These are phyloP conservation scores for Candida germanica DNA, from an alignment of 805 yeast species.

Conservation along the genomic window DNA sequence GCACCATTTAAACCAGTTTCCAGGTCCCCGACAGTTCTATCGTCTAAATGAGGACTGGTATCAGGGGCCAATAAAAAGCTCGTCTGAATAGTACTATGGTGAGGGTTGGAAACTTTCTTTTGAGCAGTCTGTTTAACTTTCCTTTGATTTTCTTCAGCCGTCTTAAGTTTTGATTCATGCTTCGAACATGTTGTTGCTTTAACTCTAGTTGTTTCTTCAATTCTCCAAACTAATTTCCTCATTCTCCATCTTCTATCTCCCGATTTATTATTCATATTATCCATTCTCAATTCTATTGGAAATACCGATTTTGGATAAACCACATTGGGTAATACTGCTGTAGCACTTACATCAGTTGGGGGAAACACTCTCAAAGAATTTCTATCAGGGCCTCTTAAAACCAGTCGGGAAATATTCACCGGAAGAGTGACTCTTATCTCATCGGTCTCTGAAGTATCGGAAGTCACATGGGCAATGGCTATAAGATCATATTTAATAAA, in stretches of 20 bases:
- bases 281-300: slow-evolving; percentile 77
- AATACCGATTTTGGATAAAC: slow-evolving; percentile 84
- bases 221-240: slow-evolving; percentile 84
- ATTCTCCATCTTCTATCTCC: slow-evolving; percentile 80
- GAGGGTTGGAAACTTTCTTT: slow-evolving; percentile 14
- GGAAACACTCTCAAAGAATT: slow-evolving; percentile 91
- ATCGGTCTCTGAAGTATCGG: slow-evolving; percentile 5
- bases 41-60: slow-evolving; percentile 1
- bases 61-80: slow-evolving; percentile 15
- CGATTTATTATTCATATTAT: slow-evolving; percentile 55
- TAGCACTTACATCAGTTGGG: slow-evolving; percentile 87
- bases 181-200: slow-evolving; percentile 54
- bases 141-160: slow-evolving; percentile 37
- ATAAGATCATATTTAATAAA: slow-evolving; percentile 70
- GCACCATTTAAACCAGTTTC: slow-evolving; percentile 13
- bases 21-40: not conserved
- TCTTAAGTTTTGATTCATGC: slow-evolving; percentile 52
- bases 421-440: slow-evolving; percentile 53
- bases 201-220: slow-evolving; percentile 77
- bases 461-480: slow-evolving; percentile 49
- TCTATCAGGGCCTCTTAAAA: slow-evolving; percentile 77
- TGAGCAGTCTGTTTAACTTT: slow-evolving; percentile 8
- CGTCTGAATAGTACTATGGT: slow-evolving; percentile 30
- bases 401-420: slow-evolving; percentile 69
- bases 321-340: slow-evolving; percentile 84